Base-by-base conservation (phyloP, 108 stramenopile genomes). In the Heterococcus sp. region DNA sequence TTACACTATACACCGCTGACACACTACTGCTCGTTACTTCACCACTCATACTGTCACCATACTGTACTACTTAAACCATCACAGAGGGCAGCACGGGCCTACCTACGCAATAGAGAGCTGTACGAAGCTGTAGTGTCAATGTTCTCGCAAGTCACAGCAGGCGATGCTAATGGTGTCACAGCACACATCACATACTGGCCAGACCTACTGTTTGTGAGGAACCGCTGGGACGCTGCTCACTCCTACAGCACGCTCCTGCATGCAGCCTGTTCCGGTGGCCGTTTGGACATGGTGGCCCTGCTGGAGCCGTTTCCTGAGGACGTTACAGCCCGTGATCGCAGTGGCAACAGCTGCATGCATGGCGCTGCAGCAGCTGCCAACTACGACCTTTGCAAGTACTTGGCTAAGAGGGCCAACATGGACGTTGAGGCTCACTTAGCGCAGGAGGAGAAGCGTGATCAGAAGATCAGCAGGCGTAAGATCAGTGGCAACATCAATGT, bases 381-480 rank as follows among this genome's bases (percentile, higher is more conserved):
- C 79, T 81, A 81, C 79, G 71, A 71, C 0, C 0, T 73, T 2
- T 35, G 71, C 72, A 81, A 81, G 65, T 66, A 72, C 30, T 40
- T 81, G 79, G 79, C 79, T 3, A 39, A 35, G 3, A 63, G 79
- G 5, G 46, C 65, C 65, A 81, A 81, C 65, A 58, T 72, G 14
- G 79, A 81, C 64, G 75, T 76, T 3, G 38, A 38, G 11, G 37
- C 21, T 8, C 68, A 67, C 4, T 68, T 76, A 2, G 28, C 35
- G 28, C 21, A 65, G 38, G 75, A 76, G 68, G 28, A 76, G 8
- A 37, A 34, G 2, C 63, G 65, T 14, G 21, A 26, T 32, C 14
- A 76, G 67, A 33, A 69, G n/a, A 65, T 76, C 38, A 76, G 38
- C 68, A 68, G 75, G 37, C 64, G 29, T 27, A 64, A 76, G 75